Conservation (phyloP, 2,329 filamentous ascomycete genomes). For the Dactylellina leptospora region DNA sequence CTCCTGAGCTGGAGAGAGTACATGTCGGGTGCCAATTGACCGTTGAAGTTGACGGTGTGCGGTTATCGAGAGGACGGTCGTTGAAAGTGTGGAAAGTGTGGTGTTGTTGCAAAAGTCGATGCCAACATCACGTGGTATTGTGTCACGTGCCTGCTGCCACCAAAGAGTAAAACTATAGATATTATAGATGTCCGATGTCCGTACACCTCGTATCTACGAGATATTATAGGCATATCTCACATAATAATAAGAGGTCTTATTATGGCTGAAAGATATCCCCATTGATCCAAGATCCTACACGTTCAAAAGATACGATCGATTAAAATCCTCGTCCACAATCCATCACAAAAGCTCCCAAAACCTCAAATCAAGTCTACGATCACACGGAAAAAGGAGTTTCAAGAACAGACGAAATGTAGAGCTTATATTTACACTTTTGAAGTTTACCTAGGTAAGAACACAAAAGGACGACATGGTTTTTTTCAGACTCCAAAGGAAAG, state of each 20-base stretch:
- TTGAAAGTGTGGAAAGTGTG: background rate
- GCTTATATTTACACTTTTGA: constrained; percentile 53
- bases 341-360: too few relatives aligned
- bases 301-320: too few relatives aligned
- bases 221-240: too few relatives aligned
- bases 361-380: too few relatives aligned
- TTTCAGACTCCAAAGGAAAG: constrained; percentile 44
- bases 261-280: too few relatives aligned
- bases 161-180: background rate
- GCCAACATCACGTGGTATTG: constrained; percentile 33
- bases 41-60: background rate
- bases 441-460: background rate
- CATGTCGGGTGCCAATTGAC: constrained; percentile 19
- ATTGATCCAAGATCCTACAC: too few relatives aligned
- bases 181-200: background rate
- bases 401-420: constrained; percentile 1
- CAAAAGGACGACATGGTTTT: background rate
- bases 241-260: too few relatives aligned
- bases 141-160: background rate
- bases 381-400: too few relatives aligned
- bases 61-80: constrained; percentile 4
- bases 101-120: constrained; percentile 16
- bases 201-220: too few relatives aligned
- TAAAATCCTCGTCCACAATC: too few relatives aligned
- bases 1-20: constrained; percentile 52